Conservation (phyloP, 768 basidiomycete genomes). For the Phaffia australis region DNA sequence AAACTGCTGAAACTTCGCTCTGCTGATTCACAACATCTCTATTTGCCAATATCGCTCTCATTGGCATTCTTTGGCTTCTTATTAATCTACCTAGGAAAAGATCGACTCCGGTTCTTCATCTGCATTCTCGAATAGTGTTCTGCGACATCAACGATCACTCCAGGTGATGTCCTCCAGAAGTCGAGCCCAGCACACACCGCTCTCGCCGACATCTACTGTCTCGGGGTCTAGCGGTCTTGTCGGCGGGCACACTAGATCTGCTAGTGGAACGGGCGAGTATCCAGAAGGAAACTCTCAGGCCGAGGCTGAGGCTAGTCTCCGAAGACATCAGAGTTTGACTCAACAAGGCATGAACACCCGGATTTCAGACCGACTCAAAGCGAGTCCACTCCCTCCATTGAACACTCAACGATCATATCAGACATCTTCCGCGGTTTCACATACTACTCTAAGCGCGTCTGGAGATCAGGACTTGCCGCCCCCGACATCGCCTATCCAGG, state of each 20-base stretch:
- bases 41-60: background rate
- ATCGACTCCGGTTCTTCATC: background rate
- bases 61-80: background rate
- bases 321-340: constrained; percentile 15
- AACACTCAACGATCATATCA: background rate
- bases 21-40: background rate
- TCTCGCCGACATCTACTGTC: background rate
- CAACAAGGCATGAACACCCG: constrained; percentile 17
- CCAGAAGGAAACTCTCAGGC: background rate
- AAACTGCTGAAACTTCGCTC: background rate
- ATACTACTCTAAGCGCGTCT: background rate
- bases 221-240: background rate
- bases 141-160: constrained; percentile 9
- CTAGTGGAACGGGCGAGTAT: background rate
- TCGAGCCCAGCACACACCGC: constrained; percentile 9
- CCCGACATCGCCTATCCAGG: constrained; percentile 5
- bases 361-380: constrained; percentile 14
- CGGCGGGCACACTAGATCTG: background rate
- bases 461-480: background rate
- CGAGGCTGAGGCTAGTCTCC: background rate
- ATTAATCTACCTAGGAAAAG: background rate
- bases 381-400: constrained; percentile 5
- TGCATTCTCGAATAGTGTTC: background rate
- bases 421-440: background rate
- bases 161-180: constrained; percentile 1